A percentile compares a stretch with the other conserved stretches of the same genome.
Conservation (phyloP, 768 basidiomycete genomes). For the Brasilioporus rufonigricans region DNA sequence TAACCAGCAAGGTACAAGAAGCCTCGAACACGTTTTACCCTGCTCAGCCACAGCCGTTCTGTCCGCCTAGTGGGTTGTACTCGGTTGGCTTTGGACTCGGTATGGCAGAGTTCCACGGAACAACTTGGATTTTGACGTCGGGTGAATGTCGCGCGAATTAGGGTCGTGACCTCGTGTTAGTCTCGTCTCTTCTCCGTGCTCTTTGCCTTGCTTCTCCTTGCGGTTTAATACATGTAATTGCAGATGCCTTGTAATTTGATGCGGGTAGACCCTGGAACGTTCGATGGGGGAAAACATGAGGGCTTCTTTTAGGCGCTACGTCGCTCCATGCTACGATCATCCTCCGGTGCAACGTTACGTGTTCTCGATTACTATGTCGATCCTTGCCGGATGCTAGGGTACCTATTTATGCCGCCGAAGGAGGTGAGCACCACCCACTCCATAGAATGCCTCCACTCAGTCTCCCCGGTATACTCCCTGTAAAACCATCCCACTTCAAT, state of each 20-base stretch:
- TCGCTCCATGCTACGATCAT: too few species aligned
- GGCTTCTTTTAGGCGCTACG: too few species aligned
- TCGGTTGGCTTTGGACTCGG: slow-evolving; percentile 46
- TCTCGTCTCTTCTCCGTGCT: neutral
- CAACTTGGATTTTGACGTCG: slow-evolving; percentile 52
- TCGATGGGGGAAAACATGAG: too few species aligned
- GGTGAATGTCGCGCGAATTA: neutral
- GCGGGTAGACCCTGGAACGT: too few species aligned
- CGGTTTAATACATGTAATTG: neutral
- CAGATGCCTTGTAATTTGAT: neutral
- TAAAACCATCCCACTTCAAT: neutral
- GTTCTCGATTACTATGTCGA: too few species aligned
- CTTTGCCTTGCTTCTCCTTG: neutral
- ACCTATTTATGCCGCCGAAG: neutral
- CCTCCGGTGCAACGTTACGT: too few species aligned
- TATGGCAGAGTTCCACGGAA: slow-evolving; percentile 68
- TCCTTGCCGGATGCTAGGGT: neutral
- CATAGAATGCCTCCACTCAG: slow-evolving; percentile 14
- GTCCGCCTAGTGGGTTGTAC: slow-evolving; percentile 1
- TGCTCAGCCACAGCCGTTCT: slow-evolving; percentile 11
- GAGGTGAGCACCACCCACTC: neutral
- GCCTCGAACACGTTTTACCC: slow-evolving; percentile 18
- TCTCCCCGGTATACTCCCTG: slow-evolving; percentile 9
- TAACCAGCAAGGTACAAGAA: slow-evolving; percentile 8
- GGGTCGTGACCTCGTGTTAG: neutral